Base-by-base conservation (phyloP, 306 rosid species). In the Ormosia semicastrata region DNA sequence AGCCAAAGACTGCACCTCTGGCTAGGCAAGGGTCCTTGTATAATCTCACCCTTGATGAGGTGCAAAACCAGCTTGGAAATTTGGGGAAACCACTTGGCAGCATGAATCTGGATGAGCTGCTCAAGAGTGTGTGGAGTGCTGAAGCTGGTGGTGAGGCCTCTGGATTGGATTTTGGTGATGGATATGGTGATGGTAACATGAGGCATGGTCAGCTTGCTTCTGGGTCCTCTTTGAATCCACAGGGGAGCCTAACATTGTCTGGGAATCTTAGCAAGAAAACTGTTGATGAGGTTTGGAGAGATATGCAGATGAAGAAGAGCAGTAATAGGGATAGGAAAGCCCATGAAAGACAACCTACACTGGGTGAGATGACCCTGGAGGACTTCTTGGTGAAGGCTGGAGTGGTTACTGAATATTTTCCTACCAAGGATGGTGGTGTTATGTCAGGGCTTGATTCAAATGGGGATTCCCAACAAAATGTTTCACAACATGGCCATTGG, bases 351-450 rank as follows among this genome's bases (percentile, higher is more conserved):
- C 94, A 86, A 11, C 84, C 91, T 73, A 91, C 98, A 46, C 85
- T 92, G 11, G 98, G 99, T 46, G 99, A 93, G 91, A 96, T 96
- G 96, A 95, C 98, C 12, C 89, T 95, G 46, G 99, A 93, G 85
- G 99, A 95, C 80, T 95, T 95, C 88, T 86, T 95, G 87, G 92
- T 86, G 83, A 93, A 93, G 83, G 99, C 98, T 2, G 98, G 99
- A 50, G 92, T 91, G 74, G 89, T 90, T 52, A 78, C 93, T 52
- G 92, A 92, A 63, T 77, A 91, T 24, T 81, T 87, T 32, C 53
- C 89, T 0, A 73, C 80, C 59, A 86, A 85, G 47, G 89, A 86
- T 73, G 71, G 54, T 71, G 76, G 53, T 67, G 79, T 83, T 10
- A 86, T 84, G 43, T 71, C 86, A 69, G 94, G 82, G 15, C 78